Percentiles rank a stretch among this genome's conserved stretches.
These are phyloP conservation scores for Kappamyces sp. DNA, from an alignment of 192 early-diverging fungal genomes.

Conservation along the genomic window DNA sequence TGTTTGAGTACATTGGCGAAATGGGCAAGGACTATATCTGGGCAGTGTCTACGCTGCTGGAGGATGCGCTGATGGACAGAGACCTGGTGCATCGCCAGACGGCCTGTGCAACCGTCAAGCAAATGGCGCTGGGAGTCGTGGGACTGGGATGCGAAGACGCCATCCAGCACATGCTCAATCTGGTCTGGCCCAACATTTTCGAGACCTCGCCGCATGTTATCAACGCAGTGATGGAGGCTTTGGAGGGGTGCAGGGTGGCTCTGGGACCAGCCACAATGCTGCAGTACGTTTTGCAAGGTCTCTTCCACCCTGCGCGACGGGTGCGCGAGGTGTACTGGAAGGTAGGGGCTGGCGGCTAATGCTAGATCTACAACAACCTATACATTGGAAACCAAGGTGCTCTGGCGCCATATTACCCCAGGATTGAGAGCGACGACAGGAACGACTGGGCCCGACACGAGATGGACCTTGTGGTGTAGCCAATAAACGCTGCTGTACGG, in stretches of 20 bases:
- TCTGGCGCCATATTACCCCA: conserved; percentile 86
- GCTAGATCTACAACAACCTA: conserved; percentile 86
- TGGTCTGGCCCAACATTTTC: conserved; percentile 98
- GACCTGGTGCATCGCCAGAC: conserved; percentile 98
- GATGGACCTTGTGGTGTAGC: conserved; percentile 53
- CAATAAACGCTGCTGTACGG: too few relatives aligned
- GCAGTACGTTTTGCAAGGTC: conserved; percentile 84
- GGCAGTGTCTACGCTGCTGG: conserved; percentile 88
- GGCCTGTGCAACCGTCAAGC: conserved; percentile 91
- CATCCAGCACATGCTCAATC: conserved; percentile 89
- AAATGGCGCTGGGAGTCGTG: conserved; percentile 89
- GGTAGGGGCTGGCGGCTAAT: neutral
- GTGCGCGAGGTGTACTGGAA: conserved; percentile 98
- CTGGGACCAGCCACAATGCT: conserved; percentile 79
- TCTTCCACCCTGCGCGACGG: conserved; percentile 95
- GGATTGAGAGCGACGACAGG: conserved; percentile 72
- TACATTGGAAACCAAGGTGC: conserved; percentile 89
- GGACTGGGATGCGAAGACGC: conserved; percentile 91
- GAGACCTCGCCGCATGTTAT: conserved; percentile 92
- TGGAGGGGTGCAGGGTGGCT: conserved; percentile 88
- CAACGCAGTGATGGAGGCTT: conserved; percentile 94
- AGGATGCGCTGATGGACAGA: conserved; percentile 95
- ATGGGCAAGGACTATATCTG: conserved; percentile 99
- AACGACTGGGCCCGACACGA: conserved; percentile 80
- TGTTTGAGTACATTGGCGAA: conserved; percentile 99